Conservation (phyloP, 768 basidiomycete genomes). For the Arthromyces matolae region DNA sequence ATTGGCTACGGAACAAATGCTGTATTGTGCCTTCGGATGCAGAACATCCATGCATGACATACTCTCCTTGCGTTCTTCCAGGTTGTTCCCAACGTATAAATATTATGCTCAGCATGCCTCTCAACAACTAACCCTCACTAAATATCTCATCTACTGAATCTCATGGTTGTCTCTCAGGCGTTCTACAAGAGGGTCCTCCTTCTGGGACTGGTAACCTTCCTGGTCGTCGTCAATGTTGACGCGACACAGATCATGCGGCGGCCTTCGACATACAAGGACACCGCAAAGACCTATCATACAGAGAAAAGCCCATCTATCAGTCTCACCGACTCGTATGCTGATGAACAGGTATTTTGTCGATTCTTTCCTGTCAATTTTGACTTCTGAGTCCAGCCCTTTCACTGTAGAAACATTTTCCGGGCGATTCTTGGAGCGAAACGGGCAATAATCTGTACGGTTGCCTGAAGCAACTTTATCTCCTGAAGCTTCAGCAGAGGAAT, state of each 20-base stretch:
- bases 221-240: slow-evolving; percentile 22
- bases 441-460: slow-evolving; percentile 82
- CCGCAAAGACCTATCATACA: slow-evolving; percentile 30
- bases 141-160: not conserved
- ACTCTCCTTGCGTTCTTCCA: not conserved
- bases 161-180: slow-evolving; percentile 11
- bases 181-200: slow-evolving; percentile 24
- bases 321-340: slow-evolving; percentile 73
- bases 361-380: slow-evolving; percentile 8
- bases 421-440: slow-evolving; percentile 68
- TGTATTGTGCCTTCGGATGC: slow-evolving; percentile 10
- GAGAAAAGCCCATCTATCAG: slow-evolving; percentile 41
- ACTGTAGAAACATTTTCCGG: slow-evolving; percentile 62
- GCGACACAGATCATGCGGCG: slow-evolving; percentile 54
- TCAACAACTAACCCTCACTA: too few species aligned
- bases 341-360: slow-evolving; percentile 47
- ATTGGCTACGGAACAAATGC: slow-evolving; percentile 5
- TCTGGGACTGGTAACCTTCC: slow-evolving; percentile 20
- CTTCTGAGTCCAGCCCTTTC: too few species aligned
- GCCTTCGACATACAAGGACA: slow-evolving; percentile 42
- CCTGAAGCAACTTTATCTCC: slow-evolving; percentile 67
- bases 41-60: slow-evolving; percentile 6
- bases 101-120: too few species aligned
- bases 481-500: slow-evolving; percentile 58
- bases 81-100: slow-evolving; percentile 14